phyloP scores from a whole-genome alignment of 352 stramenopile species.

The Pythium aphanidermatum region DNA sequence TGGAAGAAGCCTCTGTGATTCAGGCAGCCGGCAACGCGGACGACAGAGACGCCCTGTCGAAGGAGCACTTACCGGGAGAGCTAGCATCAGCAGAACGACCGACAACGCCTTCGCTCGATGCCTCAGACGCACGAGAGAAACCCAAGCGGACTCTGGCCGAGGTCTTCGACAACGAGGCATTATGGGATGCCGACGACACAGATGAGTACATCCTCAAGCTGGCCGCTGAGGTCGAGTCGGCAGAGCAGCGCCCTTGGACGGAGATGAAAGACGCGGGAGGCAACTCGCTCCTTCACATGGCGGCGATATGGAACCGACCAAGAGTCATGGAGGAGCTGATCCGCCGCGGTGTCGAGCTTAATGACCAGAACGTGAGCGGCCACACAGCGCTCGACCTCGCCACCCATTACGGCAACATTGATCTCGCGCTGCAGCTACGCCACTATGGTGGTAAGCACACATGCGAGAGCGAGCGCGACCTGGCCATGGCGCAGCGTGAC shows the following conservation, averaged over 20 bases:
- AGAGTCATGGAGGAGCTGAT: conserved; percentile 45
- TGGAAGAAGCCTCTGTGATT: no score
- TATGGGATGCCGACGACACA: conserved; percentile 52
- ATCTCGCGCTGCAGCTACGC: conserved; percentile 43
- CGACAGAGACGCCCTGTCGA: no score
- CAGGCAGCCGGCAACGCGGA: no score
- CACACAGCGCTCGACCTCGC: conserved; percentile 50
- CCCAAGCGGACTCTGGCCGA: conserved; percentile 17
- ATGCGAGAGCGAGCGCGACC: conserved; percentile 48
- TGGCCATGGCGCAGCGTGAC: conserved; percentile 48
- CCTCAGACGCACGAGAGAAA: background rate
- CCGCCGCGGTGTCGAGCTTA: conserved; percentile 33
- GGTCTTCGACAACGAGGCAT: conserved; percentile 48
- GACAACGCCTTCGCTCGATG: conserved; percentile 13
- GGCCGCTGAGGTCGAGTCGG: conserved; percentile 28
- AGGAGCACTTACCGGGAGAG: no score
- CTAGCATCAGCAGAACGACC: no score
- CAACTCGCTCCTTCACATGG: conserved; percentile 43
- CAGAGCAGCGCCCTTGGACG: conserved; percentile 16
- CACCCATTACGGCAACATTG: conserved; percentile 48
- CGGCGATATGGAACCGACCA: conserved; percentile 47
- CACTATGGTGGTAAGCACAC: conserved; percentile 57
- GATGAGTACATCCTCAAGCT: conserved; percentile 42
- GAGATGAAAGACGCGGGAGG: conserved; percentile 27
- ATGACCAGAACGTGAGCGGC: conserved; percentile 38